Conservation (phyloP, 164 flowering plant species). For the Piper longum region DNA sequence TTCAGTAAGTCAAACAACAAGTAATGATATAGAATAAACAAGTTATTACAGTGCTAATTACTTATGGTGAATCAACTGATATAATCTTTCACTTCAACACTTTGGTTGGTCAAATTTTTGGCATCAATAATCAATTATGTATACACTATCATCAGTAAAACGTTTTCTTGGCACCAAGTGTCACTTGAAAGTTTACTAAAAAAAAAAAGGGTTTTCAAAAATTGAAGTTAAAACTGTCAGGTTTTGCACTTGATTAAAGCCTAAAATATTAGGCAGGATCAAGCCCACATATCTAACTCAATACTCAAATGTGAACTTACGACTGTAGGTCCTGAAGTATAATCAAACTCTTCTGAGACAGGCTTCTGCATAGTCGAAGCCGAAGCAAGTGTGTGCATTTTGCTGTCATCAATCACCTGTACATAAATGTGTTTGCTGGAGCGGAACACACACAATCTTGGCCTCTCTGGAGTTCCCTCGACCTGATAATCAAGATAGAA, state of each 20-base stretch:
- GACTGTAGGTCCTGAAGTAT: constrained; percentile 63
- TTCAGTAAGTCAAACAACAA: no score
- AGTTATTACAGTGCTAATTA: no score
- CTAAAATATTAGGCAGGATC: not conserved
- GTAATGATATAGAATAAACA: no score
- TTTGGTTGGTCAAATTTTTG: no score
- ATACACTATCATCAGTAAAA: no score
- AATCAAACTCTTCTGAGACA: constrained; percentile 53
- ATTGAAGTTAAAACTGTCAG: not conserved
- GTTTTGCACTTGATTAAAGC: not conserved
- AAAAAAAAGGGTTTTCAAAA: no score
- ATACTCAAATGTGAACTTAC: constrained; percentile 35
- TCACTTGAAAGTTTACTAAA: no score
- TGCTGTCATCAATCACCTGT: constrained; percentile 90
- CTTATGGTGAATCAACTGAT: no score
- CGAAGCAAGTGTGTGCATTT: constrained; percentile 95
- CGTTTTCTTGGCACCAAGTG: no score
- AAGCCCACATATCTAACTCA: not conserved
- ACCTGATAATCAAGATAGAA: constrained; percentile 31
- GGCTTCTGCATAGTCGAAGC: constrained; percentile 89
- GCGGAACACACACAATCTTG: constrained; percentile 76
- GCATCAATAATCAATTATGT: no score
- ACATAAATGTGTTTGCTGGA: constrained; percentile 89
- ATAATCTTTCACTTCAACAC: no score
- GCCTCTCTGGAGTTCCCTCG: constrained; percentile 90